phyloP scores from a whole-genome alignment of 2,329 filamentous ascomycete genomes.

The Aureobasidium pullulans region DNA sequence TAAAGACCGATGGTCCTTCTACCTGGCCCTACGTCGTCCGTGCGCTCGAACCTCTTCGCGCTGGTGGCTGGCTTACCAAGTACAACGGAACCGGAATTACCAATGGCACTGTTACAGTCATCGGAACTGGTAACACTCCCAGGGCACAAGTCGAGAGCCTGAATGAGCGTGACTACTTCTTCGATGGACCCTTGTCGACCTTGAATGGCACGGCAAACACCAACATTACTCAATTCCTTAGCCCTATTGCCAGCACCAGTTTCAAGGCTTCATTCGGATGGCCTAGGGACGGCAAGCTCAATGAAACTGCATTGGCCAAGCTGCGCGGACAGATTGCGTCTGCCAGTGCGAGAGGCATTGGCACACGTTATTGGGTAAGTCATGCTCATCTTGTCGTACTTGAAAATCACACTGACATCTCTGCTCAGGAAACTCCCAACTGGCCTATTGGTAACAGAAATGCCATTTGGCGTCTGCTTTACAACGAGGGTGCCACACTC shows the following conservation, averaged over 20 bases:
- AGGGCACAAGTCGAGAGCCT: slow-evolving; percentile 41
- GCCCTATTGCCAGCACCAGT: slow-evolving; percentile 48
- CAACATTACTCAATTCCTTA: slow-evolving; percentile 42
- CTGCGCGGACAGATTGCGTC: slow-evolving; percentile 45
- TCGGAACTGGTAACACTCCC: slow-evolving; percentile 54
- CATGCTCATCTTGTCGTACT: not conserved
- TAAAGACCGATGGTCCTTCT: slow-evolving; percentile 51
- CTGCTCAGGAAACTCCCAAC: slow-evolving; percentile 30
- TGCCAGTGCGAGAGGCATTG: slow-evolving; percentile 52
- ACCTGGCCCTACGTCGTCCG: slow-evolving; percentile 51
- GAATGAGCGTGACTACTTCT: slow-evolving; percentile 50
- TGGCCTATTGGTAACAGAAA: slow-evolving; percentile 55
- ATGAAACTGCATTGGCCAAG: slow-evolving; percentile 42
- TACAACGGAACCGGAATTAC: slow-evolving; percentile 41
- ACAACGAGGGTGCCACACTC: slow-evolving; percentile 52
- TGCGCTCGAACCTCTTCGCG: slow-evolving; percentile 51
- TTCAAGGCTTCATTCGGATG: slow-evolving; percentile 39
- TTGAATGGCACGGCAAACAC: slow-evolving; percentile 33
- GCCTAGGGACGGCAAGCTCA: slow-evolving; percentile 32
- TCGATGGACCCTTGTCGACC: slow-evolving; percentile 47
- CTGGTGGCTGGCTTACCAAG: slow-evolving; percentile 46
- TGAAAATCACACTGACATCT: not conserved
- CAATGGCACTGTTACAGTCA: slow-evolving; percentile 49
- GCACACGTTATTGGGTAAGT: slow-evolving; percentile 50
- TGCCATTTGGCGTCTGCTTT: slow-evolving; percentile 50